phyloP scores from a whole-genome alignment of 1,139 yeast genomes.

The Torulaspora pretoriensis region DNA sequence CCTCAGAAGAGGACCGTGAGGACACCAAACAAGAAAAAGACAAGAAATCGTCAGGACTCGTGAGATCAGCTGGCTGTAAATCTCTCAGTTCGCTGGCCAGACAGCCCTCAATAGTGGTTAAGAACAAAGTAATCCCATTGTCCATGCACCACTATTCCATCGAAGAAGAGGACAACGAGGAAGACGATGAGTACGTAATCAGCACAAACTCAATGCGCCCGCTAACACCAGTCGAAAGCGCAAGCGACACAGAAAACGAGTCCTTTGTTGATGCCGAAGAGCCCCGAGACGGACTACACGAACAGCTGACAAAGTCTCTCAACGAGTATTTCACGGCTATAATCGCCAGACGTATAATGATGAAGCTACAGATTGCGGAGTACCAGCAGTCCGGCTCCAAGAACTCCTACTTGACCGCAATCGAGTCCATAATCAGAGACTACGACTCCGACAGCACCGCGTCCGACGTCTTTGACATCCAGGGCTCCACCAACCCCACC shows the following conservation, averaged over 20 bases:
- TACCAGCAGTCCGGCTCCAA: constrained; percentile 16
- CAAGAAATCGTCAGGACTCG: constrained; percentile 12
- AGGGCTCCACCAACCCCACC: background rate
- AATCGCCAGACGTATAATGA: constrained; percentile 27
- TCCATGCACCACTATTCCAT: constrained; percentile 30
- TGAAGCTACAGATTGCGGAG: constrained; percentile 29
- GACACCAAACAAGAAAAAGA: background rate
- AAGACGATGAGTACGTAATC: constrained; percentile 12
- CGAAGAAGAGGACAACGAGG: constrained; percentile 28
- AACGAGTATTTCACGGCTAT: constrained; percentile 27
- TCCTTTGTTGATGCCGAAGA: constrained; percentile 13
- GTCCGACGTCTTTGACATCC: constrained; percentile 2
- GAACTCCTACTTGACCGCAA: constrained; percentile 18
- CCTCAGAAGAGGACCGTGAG: background rate
- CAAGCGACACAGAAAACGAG: constrained; percentile 4
- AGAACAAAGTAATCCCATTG: constrained; percentile 34
- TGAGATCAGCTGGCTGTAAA: constrained; percentile 29
- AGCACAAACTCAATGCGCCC: constrained; percentile 13
- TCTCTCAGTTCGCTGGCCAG: constrained; percentile 31
- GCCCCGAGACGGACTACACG: constrained; percentile 3
- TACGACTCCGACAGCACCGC: constrained; percentile 17
- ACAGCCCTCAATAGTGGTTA: constrained; percentile 36
- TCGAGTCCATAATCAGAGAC: constrained; percentile 24
- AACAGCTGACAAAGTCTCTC: constrained; percentile 15
- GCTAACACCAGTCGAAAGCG: constrained; percentile 9